Base-by-base conservation (phyloP, 352 stramenopile species). In the Pythium utonaiense region DNA sequence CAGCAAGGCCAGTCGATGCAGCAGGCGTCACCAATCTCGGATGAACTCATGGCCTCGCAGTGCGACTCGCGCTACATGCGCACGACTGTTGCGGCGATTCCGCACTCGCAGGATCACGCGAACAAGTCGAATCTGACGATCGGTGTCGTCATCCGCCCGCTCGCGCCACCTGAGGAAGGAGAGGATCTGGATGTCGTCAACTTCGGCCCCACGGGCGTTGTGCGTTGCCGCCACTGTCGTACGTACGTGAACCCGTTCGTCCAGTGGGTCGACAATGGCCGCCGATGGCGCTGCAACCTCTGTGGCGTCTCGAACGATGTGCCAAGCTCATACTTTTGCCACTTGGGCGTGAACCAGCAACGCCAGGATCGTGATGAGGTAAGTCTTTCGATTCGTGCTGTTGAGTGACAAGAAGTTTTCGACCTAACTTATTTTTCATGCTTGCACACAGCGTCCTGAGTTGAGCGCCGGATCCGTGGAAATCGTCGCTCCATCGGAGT, bases 291-390 rank as follows among this genome's bases (percentile, higher is more conserved):
- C 14, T 97, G 89, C 74, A 96, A 96, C 64, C 57, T 97, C 0
- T 97, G 89, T 68, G 86, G 86, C 30, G 75, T 93, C n/a, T 82
- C 84, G 14, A 96, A 95, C 53, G 80, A 96, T 51, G 93, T 97
- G 31, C 85, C 96, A 13, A 92, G 92, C 52, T 93, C 93, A 9
- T 99, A 99, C 78, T 99, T 99, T 72, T 99, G 94, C 70, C 96
- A 99, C 68, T 77, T 99, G 49, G 96, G 98, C 53, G 84, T 94
- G 34, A 89, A 97, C 59, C 96, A 98, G 38, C 84, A 95, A 57
- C 92, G 98, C 54, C 80, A 96, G 44, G 98, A 99, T 71, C 77
- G 82, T 10, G 83, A 93, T 17, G 83, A 99, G 86, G 48, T 88
- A 82, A 49, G 87, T 97, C 34, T 34, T 31, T n/a, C n/a, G n/a